Evolutionary conservation across 768 basidiomycete species (phyloP), one percentile per base, ranked within the genome.

Genomic region (Aureoboletus auriporus): DNA sequence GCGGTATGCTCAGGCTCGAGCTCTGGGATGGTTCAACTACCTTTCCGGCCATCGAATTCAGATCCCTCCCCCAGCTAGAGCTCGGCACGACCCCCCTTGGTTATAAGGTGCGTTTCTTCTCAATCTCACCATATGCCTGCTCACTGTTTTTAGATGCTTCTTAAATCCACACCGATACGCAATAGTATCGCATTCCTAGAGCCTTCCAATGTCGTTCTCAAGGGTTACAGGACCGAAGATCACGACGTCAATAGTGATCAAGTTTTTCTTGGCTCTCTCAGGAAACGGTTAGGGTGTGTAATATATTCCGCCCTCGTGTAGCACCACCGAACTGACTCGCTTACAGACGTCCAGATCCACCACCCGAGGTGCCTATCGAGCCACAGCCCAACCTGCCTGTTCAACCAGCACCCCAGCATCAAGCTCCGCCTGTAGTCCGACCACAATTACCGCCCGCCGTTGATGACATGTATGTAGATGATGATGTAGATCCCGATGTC

Each of bases 81-180:
- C 74, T 97, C 14, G 89, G 86, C 8, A 78, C 76, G 16, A 95
- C 93, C 1, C 79, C 79, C 3, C 70, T 94, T 28, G 94, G 94
- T 8, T 88, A 71, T 60, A 97, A 97, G 75, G 93, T 90, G 8
- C 17, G 55, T 33, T 26, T 37, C 23, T 38, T 44, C 29, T 50
- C 38, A 14, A 29, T 11, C 7, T 33, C 43, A 12, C 36, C 10
- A 6, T 26, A 8, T 23, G 4, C 38, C n/a, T 26, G 14, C 30
- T 29, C 42, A 52, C 17, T 46, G 20, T 34, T 34, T 36, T 9
- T 48, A 93, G 89, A 69, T 93, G 60, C 62, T 85, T 29, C 69
- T 96, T 33, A 84, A 80, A 58, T 77, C 86, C 46, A 83, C 86
- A 6, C 72, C 71, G 23, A 74, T 91, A 27, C 78, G 83, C 17